Conservation (phyloP, 331 rosid genomes). For the Stylosanthes scabra region DNA sequence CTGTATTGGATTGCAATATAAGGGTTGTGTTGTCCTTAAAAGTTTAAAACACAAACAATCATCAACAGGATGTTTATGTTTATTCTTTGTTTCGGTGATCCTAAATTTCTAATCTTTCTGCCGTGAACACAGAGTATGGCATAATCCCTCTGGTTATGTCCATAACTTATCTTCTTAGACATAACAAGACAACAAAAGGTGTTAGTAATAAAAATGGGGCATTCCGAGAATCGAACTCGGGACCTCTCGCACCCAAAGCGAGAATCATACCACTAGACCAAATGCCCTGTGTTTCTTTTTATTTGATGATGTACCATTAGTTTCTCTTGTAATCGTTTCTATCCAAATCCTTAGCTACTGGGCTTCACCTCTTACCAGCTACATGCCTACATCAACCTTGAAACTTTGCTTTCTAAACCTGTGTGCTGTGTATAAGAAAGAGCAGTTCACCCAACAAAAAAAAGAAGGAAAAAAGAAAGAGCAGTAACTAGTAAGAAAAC, state of each 20-base stretch:
- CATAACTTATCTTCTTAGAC: too few relatives aligned
- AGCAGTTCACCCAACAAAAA: too few relatives aligned
- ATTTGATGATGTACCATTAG: background rate
- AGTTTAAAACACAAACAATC: too few relatives aligned
- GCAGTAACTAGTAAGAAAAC: too few relatives aligned
- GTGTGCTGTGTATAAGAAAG: too few relatives aligned
- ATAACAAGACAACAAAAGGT: background rate
- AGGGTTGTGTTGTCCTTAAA: too few relatives aligned
- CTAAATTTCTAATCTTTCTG: background rate
- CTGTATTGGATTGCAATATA: background rate
- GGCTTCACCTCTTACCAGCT: too few relatives aligned
- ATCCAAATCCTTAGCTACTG: too few relatives aligned
- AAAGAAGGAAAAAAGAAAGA: too few relatives aligned
- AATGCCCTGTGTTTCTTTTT: slow-evolving; percentile 42
- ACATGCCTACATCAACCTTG: too few relatives aligned
- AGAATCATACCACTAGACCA: slow-evolving; percentile 88
- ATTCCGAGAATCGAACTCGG: slow-evolving; percentile 77
- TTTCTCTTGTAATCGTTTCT: background rate
- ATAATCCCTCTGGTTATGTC: background rate
- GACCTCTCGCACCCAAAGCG: slow-evolving; percentile 85
- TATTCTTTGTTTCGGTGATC: background rate
- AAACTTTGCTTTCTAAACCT: too few relatives aligned
- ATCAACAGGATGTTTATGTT: background rate
- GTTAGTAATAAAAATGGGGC: slow-evolving; percentile 41
- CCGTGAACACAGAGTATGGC: background rate